phyloP scores from a whole-genome alignment of 805 yeast genomes.

The Saturnispora saitoi region DNA sequence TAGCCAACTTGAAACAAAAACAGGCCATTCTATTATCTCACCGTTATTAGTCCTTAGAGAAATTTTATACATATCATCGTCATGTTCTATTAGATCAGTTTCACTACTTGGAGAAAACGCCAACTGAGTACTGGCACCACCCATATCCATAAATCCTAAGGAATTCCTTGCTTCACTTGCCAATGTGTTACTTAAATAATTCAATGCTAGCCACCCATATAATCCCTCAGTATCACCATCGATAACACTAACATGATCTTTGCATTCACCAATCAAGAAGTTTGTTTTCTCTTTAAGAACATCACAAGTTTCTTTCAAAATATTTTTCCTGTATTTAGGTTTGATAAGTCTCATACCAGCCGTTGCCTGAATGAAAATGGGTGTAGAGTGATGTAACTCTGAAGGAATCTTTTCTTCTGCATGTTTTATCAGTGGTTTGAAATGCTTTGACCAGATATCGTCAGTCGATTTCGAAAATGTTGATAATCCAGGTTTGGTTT shows the following conservation, averaged over 20 bases:
- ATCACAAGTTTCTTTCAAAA: conserved; percentile 55
- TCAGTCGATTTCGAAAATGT: conserved; percentile 45
- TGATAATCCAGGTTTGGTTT: conserved; percentile 81
- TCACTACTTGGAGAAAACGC: conserved; percentile 76
- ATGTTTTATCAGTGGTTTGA: conserved; percentile 51
- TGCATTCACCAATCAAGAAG: conserved; percentile 54
- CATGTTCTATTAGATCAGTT: conserved; percentile 54
- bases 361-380: conserved; percentile 86
- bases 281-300: conserved; percentile 43
- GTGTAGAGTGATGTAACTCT: conserved; percentile 55
- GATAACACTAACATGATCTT: conserved; percentile 68
- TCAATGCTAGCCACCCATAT: conserved; percentile 91
- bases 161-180: conserved; percentile 44
- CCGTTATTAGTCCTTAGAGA: conserved; percentile 66
- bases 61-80: conserved; percentile 64
- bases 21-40: conserved; percentile 62
- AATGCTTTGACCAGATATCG: conserved; percentile 64
- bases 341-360: conserved; percentile 91
- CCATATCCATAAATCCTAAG: conserved; percentile 97
- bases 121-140: conserved; percentile 95
- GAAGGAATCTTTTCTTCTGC: conserved; percentile 68
- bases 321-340: conserved; percentile 38
- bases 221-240: conserved; percentile 94
- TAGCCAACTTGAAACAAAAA: conserved; percentile 93
- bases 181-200: conserved; percentile 67